Evolutionary conservation across 495 filamentous ascomycete species (phyloP).

Genomic region (Apodospora peruviana): DNA sequence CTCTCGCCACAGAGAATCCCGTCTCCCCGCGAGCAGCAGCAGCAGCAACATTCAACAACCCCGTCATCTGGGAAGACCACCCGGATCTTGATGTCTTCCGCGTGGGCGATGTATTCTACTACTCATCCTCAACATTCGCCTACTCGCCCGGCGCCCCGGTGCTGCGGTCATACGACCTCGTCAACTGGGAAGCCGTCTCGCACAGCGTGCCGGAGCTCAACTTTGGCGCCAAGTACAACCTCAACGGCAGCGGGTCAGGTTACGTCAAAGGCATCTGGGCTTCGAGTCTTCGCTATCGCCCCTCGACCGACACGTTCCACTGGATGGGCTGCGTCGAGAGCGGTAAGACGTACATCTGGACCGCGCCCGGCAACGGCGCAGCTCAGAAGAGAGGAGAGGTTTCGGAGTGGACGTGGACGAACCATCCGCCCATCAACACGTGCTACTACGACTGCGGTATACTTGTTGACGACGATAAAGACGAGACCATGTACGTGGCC

Average conservation of each 20-base stretch:
- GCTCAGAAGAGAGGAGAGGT: slow-evolving; percentile 12
- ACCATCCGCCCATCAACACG: slow-evolving; percentile 23
- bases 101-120: slow-evolving; percentile 44
- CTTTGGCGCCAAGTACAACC: slow-evolving; percentile 43
- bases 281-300: slow-evolving; percentile 44
- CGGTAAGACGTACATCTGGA: slow-evolving; percentile 45
- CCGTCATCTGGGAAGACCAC: slow-evolving; percentile 28
- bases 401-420: slow-evolving; percentile 27
- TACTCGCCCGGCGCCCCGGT: slow-evolving; percentile 57
- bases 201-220: slow-evolving; percentile 49
- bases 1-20: not conserved
- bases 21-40: not conserved
- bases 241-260: slow-evolving; percentile 31
- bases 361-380: slow-evolving; percentile 29
- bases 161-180: slow-evolving; percentile 50
- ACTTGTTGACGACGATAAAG: slow-evolving; percentile 51
- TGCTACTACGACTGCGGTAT: slow-evolving; percentile 59
- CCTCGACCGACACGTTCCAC: slow-evolving; percentile 43
- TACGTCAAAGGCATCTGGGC: slow-evolving; percentile 55
- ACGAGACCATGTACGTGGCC: slow-evolving; percentile 53
- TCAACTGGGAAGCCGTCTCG: slow-evolving; percentile 50
- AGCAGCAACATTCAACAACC: slow-evolving; percentile 33
- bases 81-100: slow-evolving; percentile 37
- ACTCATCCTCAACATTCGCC: slow-evolving; percentile 51
- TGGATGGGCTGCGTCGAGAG: slow-evolving; percentile 53